Percentiles rank a stretch among this genome's conserved stretches.
Conservation (phyloP, 2,329 filamentous ascomycete species). For the Exophiala viscosa region DNA sequence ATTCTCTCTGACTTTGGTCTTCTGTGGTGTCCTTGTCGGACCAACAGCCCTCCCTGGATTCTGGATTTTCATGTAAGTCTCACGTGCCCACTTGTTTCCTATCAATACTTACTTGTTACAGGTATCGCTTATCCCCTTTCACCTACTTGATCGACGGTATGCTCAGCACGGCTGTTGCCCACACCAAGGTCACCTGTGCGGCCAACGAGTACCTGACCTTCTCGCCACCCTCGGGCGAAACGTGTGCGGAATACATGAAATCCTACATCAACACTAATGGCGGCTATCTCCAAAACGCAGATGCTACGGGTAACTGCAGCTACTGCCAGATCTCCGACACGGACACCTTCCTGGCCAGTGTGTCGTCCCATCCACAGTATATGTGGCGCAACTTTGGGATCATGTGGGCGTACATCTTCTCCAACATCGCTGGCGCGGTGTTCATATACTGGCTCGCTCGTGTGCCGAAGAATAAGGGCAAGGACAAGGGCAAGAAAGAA, state of each 20-base stretch:
- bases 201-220: conserved; percentile 67
- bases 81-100: conserved; percentile 62
- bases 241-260: conserved; percentile 58
- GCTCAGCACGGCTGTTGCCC: conserved; percentile 65
- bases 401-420: conserved; percentile 62
- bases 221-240: conserved; percentile 53
- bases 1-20: conserved; percentile 57
- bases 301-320: conserved; percentile 45
- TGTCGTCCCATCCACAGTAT: conserved; percentile 44
- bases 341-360: conserved; percentile 45
- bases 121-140: conserved; percentile 76
- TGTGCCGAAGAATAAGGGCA: conserved; percentile 43
- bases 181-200: conserved; percentile 63
- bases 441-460: conserved; percentile 61
- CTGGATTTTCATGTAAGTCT: conserved; percentile 73
- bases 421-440: conserved; percentile 60
- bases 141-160: conserved; percentile 76
- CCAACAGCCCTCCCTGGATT: conserved; percentile 61
- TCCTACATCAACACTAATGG: conserved; percentile 44
- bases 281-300: conserved; percentile 53
- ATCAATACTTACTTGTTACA: conserved; percentile 54
- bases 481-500: background rate
- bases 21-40: conserved; percentile 60
- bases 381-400: conserved; percentile 70
- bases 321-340: conserved; percentile 49